Conservation (phyloP, 129 eudicot species). For the Oenanthe sinensis region DNA sequence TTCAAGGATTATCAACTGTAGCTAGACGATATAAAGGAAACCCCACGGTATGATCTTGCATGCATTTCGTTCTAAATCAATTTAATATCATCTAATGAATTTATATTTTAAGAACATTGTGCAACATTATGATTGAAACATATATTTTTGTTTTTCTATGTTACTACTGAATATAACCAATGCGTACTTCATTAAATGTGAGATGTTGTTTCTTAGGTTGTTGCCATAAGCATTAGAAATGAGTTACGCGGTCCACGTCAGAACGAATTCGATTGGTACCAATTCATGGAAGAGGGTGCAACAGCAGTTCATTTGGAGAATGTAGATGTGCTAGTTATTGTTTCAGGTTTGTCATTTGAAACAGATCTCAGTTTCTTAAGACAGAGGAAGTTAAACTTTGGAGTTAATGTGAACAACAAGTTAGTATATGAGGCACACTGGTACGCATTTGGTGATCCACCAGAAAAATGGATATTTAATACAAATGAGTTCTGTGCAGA, state of each 20-base stretch:
- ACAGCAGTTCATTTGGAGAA: constrained; percentile 36
- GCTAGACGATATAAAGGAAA: constrained; percentile 18
- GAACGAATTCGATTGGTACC: constrained; percentile 44
- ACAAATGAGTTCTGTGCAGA: constrained; percentile 40
- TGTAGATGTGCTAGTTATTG: constrained; percentile 42
- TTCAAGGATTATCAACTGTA: constrained; percentile 21
- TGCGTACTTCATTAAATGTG: too few species aligned
- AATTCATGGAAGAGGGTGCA: constrained; percentile 50
- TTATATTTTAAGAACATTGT: neutral
- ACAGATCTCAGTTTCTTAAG: constrained; percentile 43
- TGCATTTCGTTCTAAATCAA: neutral
- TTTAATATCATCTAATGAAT: neutral
- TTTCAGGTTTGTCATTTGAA: constrained; percentile 46
- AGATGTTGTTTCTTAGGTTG: constrained; percentile 39
- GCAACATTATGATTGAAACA: neutral
- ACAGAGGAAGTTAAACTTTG: neutral
- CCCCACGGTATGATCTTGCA: constrained; percentile 18
- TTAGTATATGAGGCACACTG: constrained; percentile 59
- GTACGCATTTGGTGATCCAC: constrained; percentile 4
- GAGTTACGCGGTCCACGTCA: constrained; percentile 58
- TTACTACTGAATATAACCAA: too few species aligned
- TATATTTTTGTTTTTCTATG: neutral
- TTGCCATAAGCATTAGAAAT: constrained; percentile 67
- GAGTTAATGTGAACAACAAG: constrained; percentile 29
- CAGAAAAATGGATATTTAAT: constrained; percentile 32